Evolutionary conservation across 1,139 yeast species (phyloP), one percentile per base, ranked within the genome.

Genomic region (Diutina neorugosa): DNA sequence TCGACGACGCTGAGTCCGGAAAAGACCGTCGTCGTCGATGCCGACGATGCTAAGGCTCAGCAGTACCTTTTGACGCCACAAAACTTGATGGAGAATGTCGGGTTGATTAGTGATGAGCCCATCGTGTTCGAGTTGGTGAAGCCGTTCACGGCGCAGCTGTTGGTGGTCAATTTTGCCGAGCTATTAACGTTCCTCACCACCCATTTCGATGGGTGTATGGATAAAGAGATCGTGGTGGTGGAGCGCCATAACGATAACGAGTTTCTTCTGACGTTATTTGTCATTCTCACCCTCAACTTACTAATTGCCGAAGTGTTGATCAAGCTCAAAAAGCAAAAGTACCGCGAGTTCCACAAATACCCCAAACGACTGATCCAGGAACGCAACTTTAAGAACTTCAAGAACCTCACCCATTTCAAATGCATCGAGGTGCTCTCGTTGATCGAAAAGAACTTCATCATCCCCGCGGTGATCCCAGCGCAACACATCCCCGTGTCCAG

Each of bases 301-400:
- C 57, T 70, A 40, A 62, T 69, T 5, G 63, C 68, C 12, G 76
- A 71, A 55, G 63, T 68, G 53, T 60, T 69, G 52, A 65, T 68
- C 54, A 69, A 69, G 55, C 61, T 70, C 34, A 67, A 65, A 54
- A 59, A 59, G 52, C 60, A 64, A 53, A 65, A 67, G 54, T 63
- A 61, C 52, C 62, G 62, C 44, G 62, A 62, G 37, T 62, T 63
- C 50, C 56, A 60, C 57, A 60, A 59, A 51, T 60, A 61, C 54
- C 64, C 40, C 40, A 46, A 46, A 14, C 50, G 50, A n/a, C 50
- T 27, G 16, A 46, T 46, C 8, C 50, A 46, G 41, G 50, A 46
- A 18, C 50, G 60, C 16, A 61, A 61, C 19, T 57, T 57, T 51
- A 57, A 61, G 21, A 61, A 58, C 55, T 66, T 64, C 56, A 66